A percentile compares a stretch with the other conserved stretches of the same genome.
Evolutionary conservation across 2,329 filamentous ascomycete genomes (phyloP).

Genomic region (Cladosporium sp.): DNA sequence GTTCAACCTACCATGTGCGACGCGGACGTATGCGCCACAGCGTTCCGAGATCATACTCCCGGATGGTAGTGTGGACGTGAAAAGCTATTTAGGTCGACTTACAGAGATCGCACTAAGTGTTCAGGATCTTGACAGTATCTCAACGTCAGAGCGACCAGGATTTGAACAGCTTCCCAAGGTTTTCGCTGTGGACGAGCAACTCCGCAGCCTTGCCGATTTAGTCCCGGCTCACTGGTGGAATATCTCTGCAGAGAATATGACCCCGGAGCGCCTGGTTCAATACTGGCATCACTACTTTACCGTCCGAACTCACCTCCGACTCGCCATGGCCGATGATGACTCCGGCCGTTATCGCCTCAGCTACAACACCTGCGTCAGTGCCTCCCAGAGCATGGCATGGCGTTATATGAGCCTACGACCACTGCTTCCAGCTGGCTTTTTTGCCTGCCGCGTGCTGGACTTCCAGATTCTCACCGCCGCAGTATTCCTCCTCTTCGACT

Average conservation of each 20-base stretch:
- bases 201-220: conserved; percentile 21
- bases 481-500: conserved; percentile 17
- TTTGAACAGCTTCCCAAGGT: conserved; percentile 17
- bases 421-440: conserved; percentile 22
- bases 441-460: conserved; percentile 22
- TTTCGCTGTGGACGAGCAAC: conserved; percentile 22
- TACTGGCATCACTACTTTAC: conserved; percentile 26
- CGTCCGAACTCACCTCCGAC: conserved; percentile 21
- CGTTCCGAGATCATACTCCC: background rate
- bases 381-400: conserved; percentile 17
- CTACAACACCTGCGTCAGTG: conserved; percentile 21
- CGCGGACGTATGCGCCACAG: conserved; percentile 5
- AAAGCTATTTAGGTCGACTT: conserved; percentile 13
- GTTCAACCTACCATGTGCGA: conserved; percentile 12
- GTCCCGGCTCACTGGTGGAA: conserved; percentile 21
- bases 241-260: conserved; percentile 11
- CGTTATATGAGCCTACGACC: conserved; percentile 19
- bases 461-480: conserved; percentile 25
- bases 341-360: conserved; percentile 22
- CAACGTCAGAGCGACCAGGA: background rate
- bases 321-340: conserved; percentile 21
- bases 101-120: conserved; percentile 14
- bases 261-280: conserved; percentile 19
- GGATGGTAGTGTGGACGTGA: conserved; percentile 4
- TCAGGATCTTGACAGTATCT: conserved; percentile 10